A percentile compares a stretch with the other conserved stretches of the same genome.
These are phyloP conservation scores for Gillenia trifoliata DNA, from an alignment of 306 rosid species.

Conservation along the genomic window DNA sequence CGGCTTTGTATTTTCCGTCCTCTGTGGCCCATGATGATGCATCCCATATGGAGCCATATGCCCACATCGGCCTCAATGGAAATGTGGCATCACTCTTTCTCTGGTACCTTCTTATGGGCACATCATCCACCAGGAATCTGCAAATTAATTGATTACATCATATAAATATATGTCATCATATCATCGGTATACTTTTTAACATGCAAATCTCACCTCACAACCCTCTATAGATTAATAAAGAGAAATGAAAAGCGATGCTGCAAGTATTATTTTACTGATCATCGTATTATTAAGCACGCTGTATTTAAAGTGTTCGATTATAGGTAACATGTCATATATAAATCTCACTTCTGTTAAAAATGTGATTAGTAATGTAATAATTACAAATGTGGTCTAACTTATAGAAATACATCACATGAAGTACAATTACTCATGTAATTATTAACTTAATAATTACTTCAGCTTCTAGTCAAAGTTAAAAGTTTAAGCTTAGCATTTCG, in stretches of 20 bases:
- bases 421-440: too few species aligned
- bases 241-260: neutral
- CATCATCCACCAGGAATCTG: slow-evolving; percentile 85
- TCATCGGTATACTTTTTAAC: neutral
- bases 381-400: too few species aligned
- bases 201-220: neutral
- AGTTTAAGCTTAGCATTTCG: neutral
- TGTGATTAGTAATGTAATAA: neutral
- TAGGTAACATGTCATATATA: neutral
- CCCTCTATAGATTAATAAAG: neutral
- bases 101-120: slow-evolving; percentile 73
- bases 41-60: slow-evolving; percentile 93
- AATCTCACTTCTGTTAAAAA: neutral
- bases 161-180: neutral
- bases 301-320: too few species aligned
- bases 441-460: too few species aligned
- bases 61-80: slow-evolving; percentile 74
- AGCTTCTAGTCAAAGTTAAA: neutral
- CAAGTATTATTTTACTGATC: neutral
- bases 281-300: neutral
- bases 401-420: too few species aligned
- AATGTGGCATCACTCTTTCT: slow-evolving; percentile 70
- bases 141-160: neutral
- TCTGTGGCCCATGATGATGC: slow-evolving; percentile 96
- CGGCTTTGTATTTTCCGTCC: slow-evolving; percentile 79